Conservation (phyloP, 257 asterid genomes). For the Cruciata laevipes region DNA sequence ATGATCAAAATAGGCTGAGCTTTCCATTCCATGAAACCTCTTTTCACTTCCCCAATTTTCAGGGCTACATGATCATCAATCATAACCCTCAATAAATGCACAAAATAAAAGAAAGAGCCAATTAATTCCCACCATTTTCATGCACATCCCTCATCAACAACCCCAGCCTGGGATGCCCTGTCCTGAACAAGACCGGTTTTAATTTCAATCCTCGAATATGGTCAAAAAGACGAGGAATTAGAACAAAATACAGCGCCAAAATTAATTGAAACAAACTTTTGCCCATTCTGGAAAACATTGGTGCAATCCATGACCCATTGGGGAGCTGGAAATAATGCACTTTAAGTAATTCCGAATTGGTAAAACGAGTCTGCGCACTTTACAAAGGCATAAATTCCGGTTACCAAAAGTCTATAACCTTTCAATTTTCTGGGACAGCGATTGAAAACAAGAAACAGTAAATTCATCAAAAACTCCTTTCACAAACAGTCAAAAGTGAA, state of each 20-base stretch:
- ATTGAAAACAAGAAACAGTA: slow-evolving; percentile 14
- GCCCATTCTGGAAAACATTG: slow-evolving; percentile 28
- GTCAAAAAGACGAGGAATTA: slow-evolving; percentile 5
- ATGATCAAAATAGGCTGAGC: no score
- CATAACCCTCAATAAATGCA: slow-evolving; percentile 5
- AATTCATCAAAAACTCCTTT: no score
- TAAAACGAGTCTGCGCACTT: slow-evolving; percentile 31
- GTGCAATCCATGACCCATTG: slow-evolving; percentile 16
- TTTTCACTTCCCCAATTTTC: not conserved
- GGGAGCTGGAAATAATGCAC: slow-evolving; percentile 13
- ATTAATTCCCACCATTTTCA: slow-evolving; percentile 1
- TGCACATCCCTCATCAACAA: slow-evolving; percentile 8
- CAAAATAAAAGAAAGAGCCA: not conserved
- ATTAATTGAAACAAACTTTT: slow-evolving; percentile 19
- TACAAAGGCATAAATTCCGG: slow-evolving; percentile 26
- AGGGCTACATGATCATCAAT: not conserved
- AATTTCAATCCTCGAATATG: not conserved
- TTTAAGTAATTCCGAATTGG: slow-evolving; percentile 31
- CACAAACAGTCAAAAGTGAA: slow-evolving; percentile 15
- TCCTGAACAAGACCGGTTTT: not conserved
- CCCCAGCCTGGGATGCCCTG: slow-evolving; percentile 3
- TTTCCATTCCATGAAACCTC: not conserved
- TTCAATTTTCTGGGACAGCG: slow-evolving; percentile 21
- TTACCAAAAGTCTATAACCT: slow-evolving; percentile 17
- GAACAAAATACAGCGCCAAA: not conserved